Conservation (phyloP, 805 yeast species). For the Millerozyma miso region DNA sequence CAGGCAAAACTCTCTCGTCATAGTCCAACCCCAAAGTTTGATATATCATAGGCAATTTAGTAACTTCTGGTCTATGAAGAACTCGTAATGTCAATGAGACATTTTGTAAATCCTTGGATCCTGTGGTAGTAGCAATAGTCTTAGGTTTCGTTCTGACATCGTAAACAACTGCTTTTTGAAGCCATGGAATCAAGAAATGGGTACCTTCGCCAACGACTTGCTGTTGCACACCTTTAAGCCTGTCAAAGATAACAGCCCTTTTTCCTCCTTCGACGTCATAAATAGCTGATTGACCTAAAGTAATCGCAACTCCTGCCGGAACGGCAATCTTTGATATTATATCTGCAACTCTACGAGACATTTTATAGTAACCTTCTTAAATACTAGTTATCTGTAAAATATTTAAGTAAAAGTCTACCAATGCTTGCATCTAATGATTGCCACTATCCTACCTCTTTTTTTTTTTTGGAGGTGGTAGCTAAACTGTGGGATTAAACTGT, state of each 20-base stretch:
- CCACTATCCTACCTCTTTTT: not conserved
- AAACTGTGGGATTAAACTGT: not conserved
- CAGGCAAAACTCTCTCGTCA: constrained; percentile 90
- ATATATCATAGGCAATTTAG: constrained; percentile 77
- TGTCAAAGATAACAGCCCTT: constrained; percentile 92
- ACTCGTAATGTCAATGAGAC: constrained; percentile 91
- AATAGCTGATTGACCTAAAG: constrained; percentile 76
- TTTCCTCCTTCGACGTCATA: constrained; percentile 96
- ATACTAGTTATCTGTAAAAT: not conserved
- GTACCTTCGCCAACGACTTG: constrained; percentile 95
- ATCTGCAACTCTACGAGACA: constrained; percentile 37
- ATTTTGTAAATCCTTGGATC: constrained; percentile 95
- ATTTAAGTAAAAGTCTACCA: not conserved
- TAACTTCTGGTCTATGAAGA: constrained; percentile 88
- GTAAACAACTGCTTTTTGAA: constrained; percentile 83
- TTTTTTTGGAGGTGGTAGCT: not conserved
- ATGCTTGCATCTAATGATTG: not conserved
- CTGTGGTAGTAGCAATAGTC: constrained; percentile 89
- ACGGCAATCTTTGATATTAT: constrained; percentile 49
- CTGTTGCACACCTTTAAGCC: constrained; percentile 82
- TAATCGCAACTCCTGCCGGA: constrained; percentile 65
- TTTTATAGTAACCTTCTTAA: constrained; percentile 6
- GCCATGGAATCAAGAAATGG: constrained; percentile 93
- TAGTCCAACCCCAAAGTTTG: constrained; percentile 90
- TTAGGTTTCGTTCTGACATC: constrained; percentile 96